These are phyloP conservation scores for Pythium guiyangense DNA, from an alignment of 352 stramenopile species.

Conservation along the genomic window DNA sequence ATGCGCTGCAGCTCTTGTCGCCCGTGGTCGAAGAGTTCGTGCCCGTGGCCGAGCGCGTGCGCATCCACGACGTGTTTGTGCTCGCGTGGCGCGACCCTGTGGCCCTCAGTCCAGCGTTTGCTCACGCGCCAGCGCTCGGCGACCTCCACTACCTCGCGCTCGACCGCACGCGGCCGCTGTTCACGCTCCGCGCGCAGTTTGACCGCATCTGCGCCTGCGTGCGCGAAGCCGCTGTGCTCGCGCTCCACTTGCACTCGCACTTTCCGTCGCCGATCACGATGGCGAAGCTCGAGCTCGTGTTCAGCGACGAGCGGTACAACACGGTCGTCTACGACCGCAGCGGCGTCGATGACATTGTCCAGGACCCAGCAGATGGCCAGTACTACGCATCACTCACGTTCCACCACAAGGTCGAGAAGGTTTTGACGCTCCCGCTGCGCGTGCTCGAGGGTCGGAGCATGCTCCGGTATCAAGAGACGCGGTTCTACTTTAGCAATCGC, in stretches of 20 bases:
- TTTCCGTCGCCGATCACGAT: conserved; percentile 56
- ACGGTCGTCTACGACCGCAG: conserved; percentile 43
- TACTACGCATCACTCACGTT: conserved; percentile 51
- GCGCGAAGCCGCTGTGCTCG: conserved; percentile 51
- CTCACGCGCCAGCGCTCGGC: conserved; percentile 25
- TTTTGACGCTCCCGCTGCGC: conserved; percentile 42
- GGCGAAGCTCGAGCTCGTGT: conserved; percentile 61
- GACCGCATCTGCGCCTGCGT: conserved; percentile 64
- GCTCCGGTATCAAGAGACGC: conserved; percentile 56
- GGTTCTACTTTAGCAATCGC: conserved; percentile 42
- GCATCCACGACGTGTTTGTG: conserved; percentile 57
- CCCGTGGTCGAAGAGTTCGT: conserved; percentile 71
- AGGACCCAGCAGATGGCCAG: conserved; percentile 26
- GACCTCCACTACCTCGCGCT: conserved; percentile 44
- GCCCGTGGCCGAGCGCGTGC: conserved; percentile 40
- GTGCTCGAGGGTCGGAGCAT: conserved; percentile 51
- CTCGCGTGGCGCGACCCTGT: conserved; percentile 53
- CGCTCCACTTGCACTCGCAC: conserved; percentile 43
- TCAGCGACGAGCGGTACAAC: conserved; percentile 76
- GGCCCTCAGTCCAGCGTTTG: conserved; percentile 35
- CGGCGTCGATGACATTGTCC: conserved; percentile 1
- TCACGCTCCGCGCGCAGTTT: conserved; percentile 50
- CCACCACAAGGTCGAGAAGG: conserved; percentile 23
- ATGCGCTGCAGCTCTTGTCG: conserved; percentile 70
- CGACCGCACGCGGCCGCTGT: conserved; percentile 46